Evolutionary conservation across 352 stramenopile species (phyloP).

Genomic region (Phytophthora citrophthora): DNA sequence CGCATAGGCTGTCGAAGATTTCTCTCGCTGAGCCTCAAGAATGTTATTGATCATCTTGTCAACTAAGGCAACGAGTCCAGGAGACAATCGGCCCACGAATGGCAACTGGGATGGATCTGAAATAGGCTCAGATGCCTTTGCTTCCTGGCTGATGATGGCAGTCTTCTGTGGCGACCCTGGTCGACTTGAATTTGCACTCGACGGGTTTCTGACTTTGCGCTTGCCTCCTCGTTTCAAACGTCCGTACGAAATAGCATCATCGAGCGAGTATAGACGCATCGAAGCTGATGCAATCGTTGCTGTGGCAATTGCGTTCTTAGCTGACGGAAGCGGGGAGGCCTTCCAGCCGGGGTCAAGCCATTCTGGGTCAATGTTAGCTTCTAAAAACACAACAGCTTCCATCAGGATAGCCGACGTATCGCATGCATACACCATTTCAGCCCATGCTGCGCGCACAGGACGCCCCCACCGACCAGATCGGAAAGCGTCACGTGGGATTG

Average conservation of each 20-base stretch:
- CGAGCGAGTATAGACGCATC: conserved; percentile 78
- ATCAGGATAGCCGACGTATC: conserved; percentile 55
- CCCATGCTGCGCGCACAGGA: conserved; percentile 72
- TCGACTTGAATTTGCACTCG: conserved; percentile 35
- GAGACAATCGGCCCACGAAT: conserved; percentile 53
- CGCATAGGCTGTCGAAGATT: conserved; percentile 45
- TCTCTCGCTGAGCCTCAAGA: conserved; percentile 57
- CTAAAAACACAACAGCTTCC: conserved; percentile 75
- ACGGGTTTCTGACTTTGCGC: conserved; percentile 44
- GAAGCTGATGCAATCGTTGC: conserved; percentile 76
- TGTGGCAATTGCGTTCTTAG: conserved; percentile 58
- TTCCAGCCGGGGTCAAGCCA: conserved; percentile 84
- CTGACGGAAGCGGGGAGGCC: conserved; percentile 64
- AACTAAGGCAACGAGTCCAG: conserved; percentile 46
- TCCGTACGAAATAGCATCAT: conserved; percentile 79
- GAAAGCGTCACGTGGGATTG: conserved; percentile 83
- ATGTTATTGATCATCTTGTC: conserved; percentile 63
- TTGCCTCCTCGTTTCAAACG: conserved; percentile 65
- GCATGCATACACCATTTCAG: conserved; percentile 73
- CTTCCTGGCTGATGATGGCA: conserved; percentile 37
- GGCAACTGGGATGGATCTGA: conserved; percentile 53
- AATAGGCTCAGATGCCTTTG: conserved; percentile 17
- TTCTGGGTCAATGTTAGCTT: conserved; percentile 77
- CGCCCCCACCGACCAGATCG: conserved; percentile 72
- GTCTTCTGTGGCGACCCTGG: conserved; percentile 40